Conservation (phyloP, 371 early-diverging fungal species). For the Blakeslea trispora region DNA sequence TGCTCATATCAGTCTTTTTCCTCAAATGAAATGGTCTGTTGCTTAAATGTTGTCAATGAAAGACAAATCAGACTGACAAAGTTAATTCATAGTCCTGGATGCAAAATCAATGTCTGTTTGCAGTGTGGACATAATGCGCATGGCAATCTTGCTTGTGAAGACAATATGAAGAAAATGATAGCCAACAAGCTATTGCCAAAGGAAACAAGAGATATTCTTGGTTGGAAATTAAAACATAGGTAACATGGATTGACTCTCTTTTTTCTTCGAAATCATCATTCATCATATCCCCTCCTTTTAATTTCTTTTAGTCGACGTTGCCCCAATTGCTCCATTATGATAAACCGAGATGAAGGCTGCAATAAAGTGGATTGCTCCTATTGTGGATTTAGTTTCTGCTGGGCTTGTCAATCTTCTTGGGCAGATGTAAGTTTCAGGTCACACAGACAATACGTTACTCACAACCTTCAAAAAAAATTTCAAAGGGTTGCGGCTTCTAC, state of each 20-base stretch:
- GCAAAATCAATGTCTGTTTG: slow-evolving; percentile 44
- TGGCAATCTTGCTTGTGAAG: slow-evolving; percentile 34
- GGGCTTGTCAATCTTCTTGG: slow-evolving; percentile 55
- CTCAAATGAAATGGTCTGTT: slow-evolving; percentile 53
- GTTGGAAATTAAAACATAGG: slow-evolving; percentile 49
- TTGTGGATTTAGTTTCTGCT: slow-evolving; percentile 76
- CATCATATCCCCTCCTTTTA: too few relatives aligned
- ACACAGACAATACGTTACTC: too few relatives aligned
- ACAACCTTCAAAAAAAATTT: too few relatives aligned
- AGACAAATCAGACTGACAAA: not conserved
- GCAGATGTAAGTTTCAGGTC: slow-evolving; percentile 37
- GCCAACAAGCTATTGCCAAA: slow-evolving; percentile 1
- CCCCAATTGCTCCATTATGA: slow-evolving; percentile 74
- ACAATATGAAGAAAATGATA: slow-evolving; percentile 36
- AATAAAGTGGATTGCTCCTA: slow-evolving; percentile 78
- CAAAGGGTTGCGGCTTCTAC: slow-evolving; percentile 41
- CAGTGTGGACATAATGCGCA: slow-evolving; percentile 60
- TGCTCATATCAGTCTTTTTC: slow-evolving; percentile 58
- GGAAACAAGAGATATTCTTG: slow-evolving; percentile 36
- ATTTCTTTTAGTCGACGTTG: slow-evolving; percentile 54
- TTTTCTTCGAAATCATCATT: too few relatives aligned
- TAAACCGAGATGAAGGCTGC: slow-evolving; percentile 79
- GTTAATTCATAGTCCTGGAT: slow-evolving; percentile 31
- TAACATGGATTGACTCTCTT: too few relatives aligned
- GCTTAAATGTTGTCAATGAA: not conserved